Conservation (phyloP, 208 protist genomes). For the Wallacemonas rigidus region DNA sequence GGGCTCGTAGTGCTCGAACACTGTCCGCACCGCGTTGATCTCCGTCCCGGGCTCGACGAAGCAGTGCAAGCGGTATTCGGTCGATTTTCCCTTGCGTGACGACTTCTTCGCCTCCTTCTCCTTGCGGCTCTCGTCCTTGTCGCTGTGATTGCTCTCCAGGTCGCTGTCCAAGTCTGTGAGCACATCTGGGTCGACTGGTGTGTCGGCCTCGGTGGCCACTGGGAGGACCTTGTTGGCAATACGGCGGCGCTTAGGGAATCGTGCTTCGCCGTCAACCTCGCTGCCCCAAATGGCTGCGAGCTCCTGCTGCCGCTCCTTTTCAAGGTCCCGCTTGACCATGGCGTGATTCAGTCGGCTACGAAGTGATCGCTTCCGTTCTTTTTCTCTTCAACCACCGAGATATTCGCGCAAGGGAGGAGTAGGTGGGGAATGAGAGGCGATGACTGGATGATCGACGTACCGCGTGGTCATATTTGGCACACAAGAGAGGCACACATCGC, state of each 20-base stretch:
- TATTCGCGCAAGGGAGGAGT: no score
- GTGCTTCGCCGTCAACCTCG: constrained; percentile 67
- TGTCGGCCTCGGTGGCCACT: constrained; percentile 29
- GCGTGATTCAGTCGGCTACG: background rate
- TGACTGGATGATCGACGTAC: no score
- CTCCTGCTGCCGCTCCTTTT: constrained; percentile 85
- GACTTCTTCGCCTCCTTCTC: constrained; percentile 41
- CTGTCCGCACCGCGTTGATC: constrained; percentile 75
- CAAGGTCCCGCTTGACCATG: constrained; percentile 81
- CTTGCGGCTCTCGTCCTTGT: constrained; percentile 21
- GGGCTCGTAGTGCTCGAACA: constrained; percentile 86
- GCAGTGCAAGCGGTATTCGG: constrained; percentile 81
- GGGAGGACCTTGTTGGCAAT: constrained; percentile 30
- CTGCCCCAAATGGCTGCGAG: constrained; percentile 87
- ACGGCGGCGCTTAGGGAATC: constrained; percentile 70
- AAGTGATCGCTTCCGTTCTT: background rate
- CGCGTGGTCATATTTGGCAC: no score
- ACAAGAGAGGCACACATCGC: no score
- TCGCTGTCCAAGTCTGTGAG: constrained; percentile 49
- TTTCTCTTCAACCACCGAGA: no score
- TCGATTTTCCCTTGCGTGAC: constrained; percentile 31
- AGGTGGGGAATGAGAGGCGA: no score
- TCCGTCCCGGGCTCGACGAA: constrained; percentile 90
- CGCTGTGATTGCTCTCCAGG: constrained; percentile 29
- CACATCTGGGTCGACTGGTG: constrained; percentile 36